Conservation (phyloP, 176 grass and related monocot genomes). For the Musa acuminata region DNA sequence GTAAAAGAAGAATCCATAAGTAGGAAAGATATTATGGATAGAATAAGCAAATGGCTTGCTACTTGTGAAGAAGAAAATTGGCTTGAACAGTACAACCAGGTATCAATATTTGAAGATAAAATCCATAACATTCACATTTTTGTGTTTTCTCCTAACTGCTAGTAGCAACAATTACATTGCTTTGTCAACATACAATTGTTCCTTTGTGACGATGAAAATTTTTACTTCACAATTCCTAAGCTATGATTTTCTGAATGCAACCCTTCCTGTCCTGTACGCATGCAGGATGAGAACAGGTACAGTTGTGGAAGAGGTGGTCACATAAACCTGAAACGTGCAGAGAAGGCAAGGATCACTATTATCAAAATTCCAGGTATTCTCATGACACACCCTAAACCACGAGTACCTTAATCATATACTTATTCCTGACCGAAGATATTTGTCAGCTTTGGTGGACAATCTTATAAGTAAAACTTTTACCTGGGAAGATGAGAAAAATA, state of each 20-base stretch:
- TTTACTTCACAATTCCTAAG: no score
- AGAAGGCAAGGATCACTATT: slow-evolving; percentile 66
- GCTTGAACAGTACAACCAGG: slow-evolving; percentile 96
- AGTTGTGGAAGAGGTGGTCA: slow-evolving; percentile 81
- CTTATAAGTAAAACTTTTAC: slow-evolving; percentile 58
- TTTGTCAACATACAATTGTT: no score
- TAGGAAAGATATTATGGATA: slow-evolving; percentile 83
- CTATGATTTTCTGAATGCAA: neutral
- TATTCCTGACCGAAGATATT: neutral
- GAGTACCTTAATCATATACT: neutral
- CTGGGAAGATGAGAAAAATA: slow-evolving; percentile 82
- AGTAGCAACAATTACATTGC: no score
- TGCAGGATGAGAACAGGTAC: slow-evolving; percentile 77
- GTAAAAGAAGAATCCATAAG: slow-evolving; percentile 73
- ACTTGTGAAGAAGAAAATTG: slow-evolving; percentile 85
- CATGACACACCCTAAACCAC: neutral
- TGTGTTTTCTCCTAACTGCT: neutral
- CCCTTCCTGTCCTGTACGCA: neutral
- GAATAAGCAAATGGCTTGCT: slow-evolving; percentile 81
- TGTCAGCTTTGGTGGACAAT: slow-evolving; percentile 66
- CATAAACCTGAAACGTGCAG: slow-evolving; percentile 79
- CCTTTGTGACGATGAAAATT: no score
- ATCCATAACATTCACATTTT: neutral
- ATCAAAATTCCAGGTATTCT: slow-evolving; percentile 77
- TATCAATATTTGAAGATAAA: slow-evolving; percentile 20